Evolutionary conservation across 441 rosid species (phyloP).

Genomic region (Pelargonium fulgidum): DNA sequence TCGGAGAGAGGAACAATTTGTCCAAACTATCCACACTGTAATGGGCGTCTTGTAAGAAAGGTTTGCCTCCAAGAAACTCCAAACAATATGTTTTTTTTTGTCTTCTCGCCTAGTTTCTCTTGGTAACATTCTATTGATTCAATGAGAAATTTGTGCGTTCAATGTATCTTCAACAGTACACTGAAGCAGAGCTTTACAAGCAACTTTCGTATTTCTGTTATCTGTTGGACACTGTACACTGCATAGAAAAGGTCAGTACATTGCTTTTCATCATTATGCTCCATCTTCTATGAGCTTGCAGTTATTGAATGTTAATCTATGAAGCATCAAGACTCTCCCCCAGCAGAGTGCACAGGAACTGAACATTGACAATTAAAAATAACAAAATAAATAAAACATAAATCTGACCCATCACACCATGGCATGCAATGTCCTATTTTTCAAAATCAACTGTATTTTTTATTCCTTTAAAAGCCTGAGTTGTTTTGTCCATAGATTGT

Average conservation of each 20-base stretch:
- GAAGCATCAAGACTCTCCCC: too few relatives aligned
- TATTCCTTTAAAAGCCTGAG: too few relatives aligned
- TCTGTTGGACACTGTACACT: conserved; percentile 56
- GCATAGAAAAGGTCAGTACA: conserved; percentile 60
- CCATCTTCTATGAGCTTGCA: too few relatives aligned
- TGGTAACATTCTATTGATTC: background rate
- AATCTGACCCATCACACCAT: too few relatives aligned
- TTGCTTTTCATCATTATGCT: background rate
- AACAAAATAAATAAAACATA: too few relatives aligned
- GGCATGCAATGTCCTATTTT: too few relatives aligned
- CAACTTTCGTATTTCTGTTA: conserved; percentile 81
- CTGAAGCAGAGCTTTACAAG: conserved; percentile 85
- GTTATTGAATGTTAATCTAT: too few relatives aligned
- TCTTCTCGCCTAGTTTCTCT: background rate
- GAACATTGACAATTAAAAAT: too few relatives aligned
- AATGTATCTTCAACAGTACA: conserved; percentile 40
- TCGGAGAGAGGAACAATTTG: conserved; percentile 86
- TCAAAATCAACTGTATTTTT: too few relatives aligned
- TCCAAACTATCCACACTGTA: conserved; percentile 86
- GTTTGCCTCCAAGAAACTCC: conserved; percentile 24
- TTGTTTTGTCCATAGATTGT: too few relatives aligned
- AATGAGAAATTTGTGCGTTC: conserved; percentile 6
- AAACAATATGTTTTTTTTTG: background rate
- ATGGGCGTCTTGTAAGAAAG: conserved; percentile 73
- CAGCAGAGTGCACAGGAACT: too few relatives aligned